Conservation (phyloP, 345 rosid species). For the Combretum micranthum region DNA sequence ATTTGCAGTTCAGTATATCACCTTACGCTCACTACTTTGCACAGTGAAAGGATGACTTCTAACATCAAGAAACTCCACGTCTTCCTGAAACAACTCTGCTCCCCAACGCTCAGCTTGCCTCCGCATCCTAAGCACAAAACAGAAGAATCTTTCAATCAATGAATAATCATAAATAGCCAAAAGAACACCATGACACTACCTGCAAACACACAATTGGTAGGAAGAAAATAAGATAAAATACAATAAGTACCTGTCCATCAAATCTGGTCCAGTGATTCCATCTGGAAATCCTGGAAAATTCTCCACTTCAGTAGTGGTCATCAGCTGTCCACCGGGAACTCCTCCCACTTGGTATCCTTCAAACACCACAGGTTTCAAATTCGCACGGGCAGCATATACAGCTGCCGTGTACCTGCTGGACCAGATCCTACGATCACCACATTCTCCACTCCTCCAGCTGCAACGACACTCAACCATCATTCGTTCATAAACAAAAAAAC, state of each 20-base stretch:
- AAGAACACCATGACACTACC: conserved; percentile 1
- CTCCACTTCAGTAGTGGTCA: conserved; percentile 98
- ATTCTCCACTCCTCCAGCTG: conserved; percentile 75
- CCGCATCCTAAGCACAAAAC: conserved; percentile 57
- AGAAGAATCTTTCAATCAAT: conserved; percentile 4
- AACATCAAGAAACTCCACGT: conserved; percentile 72
- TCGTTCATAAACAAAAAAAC: neutral
- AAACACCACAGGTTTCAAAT: conserved; percentile 91
- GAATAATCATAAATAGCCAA: neutral
- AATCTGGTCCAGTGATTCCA: conserved; percentile 98
- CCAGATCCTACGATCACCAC: conserved; percentile 92
- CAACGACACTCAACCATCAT: conserved; percentile 12
- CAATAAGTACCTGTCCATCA: conserved; percentile 83
- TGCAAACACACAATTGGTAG: too few relatives aligned
- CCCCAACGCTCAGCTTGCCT: conserved; percentile 99
- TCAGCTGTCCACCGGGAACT: conserved; percentile 97
- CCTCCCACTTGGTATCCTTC: conserved; percentile 97
- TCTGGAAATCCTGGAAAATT: conserved; percentile 97
- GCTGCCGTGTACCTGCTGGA: conserved; percentile 99
- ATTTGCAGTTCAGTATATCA: conserved; percentile 23
- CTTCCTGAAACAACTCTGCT: conserved; percentile 88
- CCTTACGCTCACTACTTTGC: conserved; percentile 82
- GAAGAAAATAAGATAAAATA: too few relatives aligned
- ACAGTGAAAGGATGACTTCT: conserved; percentile 70
- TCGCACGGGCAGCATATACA: conserved; percentile 96